A percentile compares a stretch with the other conserved stretches of the same genome.
Conservation (phyloP, 179 eudicot genomes). For the Silene noctiflora region DNA sequence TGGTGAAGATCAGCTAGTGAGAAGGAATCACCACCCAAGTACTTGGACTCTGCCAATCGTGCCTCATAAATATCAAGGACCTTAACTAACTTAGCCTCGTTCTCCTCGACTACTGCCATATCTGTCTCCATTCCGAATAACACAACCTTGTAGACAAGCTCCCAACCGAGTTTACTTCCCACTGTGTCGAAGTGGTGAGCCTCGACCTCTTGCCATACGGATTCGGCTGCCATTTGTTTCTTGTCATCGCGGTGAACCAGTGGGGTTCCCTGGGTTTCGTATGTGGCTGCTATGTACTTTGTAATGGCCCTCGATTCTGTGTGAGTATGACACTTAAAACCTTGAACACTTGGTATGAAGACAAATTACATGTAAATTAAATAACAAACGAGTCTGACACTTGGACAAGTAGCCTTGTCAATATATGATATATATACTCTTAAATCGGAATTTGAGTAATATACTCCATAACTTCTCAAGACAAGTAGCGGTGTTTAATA, state of each 20-base stretch:
- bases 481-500: no score
- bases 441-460: no score
- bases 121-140: constrained; percentile 34
- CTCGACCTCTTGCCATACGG: constrained; percentile 61
- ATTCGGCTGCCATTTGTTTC: constrained; percentile 40
- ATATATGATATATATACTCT: no score
- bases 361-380: no score
- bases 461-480: no score
- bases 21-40: constrained; percentile 40
- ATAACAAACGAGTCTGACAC: no score
- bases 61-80: constrained; percentile 45
- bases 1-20: constrained; percentile 47
- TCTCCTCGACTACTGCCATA: constrained; percentile 30
- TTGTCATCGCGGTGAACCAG: constrained; percentile 28
- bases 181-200: constrained; percentile 47
- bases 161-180: constrained; percentile 36
- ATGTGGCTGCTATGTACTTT: constrained; percentile 41
- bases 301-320: constrained; percentile 73
- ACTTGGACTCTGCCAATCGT: constrained; percentile 31
- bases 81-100: constrained; percentile 29
- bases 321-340: no score
- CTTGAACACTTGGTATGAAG: no score
- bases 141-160: constrained; percentile 30
- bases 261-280: constrained; percentile 45
- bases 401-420: no score